These are phyloP conservation scores for Hypoxylon lienhwacheense DNA, from an alignment of 495 filamentous ascomycete genomes.

Conservation along the genomic window DNA sequence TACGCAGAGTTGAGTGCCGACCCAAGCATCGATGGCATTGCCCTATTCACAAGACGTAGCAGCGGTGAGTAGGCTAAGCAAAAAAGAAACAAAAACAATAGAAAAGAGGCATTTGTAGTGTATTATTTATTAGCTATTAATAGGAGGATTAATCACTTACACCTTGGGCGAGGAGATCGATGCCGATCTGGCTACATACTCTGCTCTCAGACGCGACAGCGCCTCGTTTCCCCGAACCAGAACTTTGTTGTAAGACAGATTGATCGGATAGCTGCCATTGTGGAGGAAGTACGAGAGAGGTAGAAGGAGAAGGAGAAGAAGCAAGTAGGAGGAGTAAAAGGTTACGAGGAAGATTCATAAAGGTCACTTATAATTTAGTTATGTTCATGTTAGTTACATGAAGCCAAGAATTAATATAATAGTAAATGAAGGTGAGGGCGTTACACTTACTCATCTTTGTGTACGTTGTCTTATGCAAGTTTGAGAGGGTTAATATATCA, in stretches of 20 bases:
- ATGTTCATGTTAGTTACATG: conserved; percentile 1
- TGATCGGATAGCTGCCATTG: conserved; percentile 20
- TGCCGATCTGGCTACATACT: conserved; percentile 76
- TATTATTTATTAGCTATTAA: neutral
- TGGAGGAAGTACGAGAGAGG: conserved; percentile 15
- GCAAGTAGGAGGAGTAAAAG: conserved; percentile 24
- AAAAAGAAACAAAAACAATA: no score
- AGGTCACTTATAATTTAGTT: neutral
- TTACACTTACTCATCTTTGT: conserved; percentile 22
- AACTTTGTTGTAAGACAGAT: conserved; percentile 21
- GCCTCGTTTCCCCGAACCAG: conserved; percentile 48
- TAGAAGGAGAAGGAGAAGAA: neutral
- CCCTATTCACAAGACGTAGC: no score
- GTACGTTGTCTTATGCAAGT: conserved; percentile 2
- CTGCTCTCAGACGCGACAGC: conserved; percentile 79
- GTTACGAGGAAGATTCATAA: conserved; percentile 21
- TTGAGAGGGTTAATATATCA: no score
- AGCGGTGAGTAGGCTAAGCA: no score
- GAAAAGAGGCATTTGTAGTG: no score
- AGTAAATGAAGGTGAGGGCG: neutral
- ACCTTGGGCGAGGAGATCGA: conserved; percentile 66
- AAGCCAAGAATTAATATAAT: neutral
- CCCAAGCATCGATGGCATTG: conserved; percentile 74
- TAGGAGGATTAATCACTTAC: conserved; percentile 32
- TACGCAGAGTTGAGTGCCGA: conserved; percentile 73